A percentile compares a stretch with the other conserved stretches of the same genome.
phyloP scores from a whole-genome alignment of 2,329 filamentous ascomycete species.

The Cladosporium austrohemisphaericum region DNA sequence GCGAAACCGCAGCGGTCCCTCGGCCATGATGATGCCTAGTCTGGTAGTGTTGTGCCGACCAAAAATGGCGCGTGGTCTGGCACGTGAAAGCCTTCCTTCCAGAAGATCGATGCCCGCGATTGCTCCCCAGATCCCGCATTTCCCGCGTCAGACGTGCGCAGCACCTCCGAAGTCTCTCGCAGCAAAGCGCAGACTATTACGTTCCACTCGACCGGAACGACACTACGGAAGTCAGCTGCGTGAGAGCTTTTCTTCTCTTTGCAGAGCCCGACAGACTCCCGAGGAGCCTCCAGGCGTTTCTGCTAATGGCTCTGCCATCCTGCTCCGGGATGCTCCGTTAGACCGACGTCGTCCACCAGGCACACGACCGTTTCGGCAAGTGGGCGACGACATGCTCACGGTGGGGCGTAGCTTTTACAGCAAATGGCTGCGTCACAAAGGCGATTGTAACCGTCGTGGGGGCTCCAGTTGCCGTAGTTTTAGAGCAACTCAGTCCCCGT shows the following conservation, averaged over 20 bases:
- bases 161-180: background rate
- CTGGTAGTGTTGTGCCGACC: too few relatives aligned
- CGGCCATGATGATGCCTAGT: constrained; percentile 20
- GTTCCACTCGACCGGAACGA: constrained; percentile 11
- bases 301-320: too few relatives aligned
- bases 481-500: constrained; percentile 11
- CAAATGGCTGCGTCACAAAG: constrained; percentile 13
- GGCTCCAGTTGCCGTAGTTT: background rate
- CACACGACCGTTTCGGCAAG: constrained; percentile 13
- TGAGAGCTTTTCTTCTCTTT: background rate
- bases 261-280: constrained; percentile 1
- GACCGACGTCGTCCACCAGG: constrained; percentile 6
- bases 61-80: too few relatives aligned
- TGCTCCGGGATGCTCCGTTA: constrained; percentile 14
- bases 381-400: background rate
- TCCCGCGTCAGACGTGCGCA: too few relatives aligned
- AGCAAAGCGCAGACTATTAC: background rate
- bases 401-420: constrained; percentile 1
- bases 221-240: constrained; percentile 3
- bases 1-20: constrained; percentile 29
- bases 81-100: too few relatives aligned
- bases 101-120: too few relatives aligned
- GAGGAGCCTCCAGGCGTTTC: constrained; percentile 4
- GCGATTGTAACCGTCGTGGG: constrained; percentile 10
- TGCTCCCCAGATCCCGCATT: too few relatives aligned